phyloP scores from a whole-genome alignment of 1,284 basidiomycete species.

The Leccinum solheimii region DNA sequence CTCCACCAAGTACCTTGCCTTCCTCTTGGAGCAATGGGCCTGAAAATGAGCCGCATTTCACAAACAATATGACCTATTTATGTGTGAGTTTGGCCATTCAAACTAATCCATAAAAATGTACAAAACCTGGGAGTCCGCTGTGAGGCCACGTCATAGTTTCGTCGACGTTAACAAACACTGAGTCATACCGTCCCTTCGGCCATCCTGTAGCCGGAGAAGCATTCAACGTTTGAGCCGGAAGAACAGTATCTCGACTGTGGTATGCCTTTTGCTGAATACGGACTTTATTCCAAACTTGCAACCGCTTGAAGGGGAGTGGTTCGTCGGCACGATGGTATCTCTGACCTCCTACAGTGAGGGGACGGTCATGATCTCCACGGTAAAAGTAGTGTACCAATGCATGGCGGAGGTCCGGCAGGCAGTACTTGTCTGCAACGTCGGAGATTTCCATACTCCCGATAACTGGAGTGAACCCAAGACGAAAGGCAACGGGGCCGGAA shows the following conservation, averaged over 20 bases:
- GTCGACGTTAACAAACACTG: background rate
- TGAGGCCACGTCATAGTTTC: too few relatives aligned
- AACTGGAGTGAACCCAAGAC: background rate
- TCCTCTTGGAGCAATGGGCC: too few relatives aligned
- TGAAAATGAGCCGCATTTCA: too few relatives aligned
- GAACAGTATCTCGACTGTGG: background rate
- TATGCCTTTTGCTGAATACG: background rate
- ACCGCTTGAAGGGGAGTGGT: background rate
- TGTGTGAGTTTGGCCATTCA: too few relatives aligned
- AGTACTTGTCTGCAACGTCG: background rate
- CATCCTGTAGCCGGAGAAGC: background rate
- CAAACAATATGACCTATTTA: too few relatives aligned
- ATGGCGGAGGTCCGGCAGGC: background rate
- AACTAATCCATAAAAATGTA: too few relatives aligned
- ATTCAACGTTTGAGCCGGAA: background rate
- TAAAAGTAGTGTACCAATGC: background rate
- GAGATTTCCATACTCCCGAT: background rate
- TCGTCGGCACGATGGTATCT: background rate
- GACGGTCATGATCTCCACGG: background rate
- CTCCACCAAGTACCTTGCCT: too few relatives aligned
- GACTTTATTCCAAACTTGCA: background rate
- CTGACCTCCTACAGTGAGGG: background rate
- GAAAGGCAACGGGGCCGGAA: background rate
- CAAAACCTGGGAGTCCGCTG: background rate
- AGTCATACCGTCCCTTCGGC: background rate